Percentiles rank a stretch among this genome's conserved stretches.
These are phyloP conservation scores for Cenococcum geophilum DNA, from an alignment of 495 filamentous ascomycete genomes.

Conservation along the genomic window DNA sequence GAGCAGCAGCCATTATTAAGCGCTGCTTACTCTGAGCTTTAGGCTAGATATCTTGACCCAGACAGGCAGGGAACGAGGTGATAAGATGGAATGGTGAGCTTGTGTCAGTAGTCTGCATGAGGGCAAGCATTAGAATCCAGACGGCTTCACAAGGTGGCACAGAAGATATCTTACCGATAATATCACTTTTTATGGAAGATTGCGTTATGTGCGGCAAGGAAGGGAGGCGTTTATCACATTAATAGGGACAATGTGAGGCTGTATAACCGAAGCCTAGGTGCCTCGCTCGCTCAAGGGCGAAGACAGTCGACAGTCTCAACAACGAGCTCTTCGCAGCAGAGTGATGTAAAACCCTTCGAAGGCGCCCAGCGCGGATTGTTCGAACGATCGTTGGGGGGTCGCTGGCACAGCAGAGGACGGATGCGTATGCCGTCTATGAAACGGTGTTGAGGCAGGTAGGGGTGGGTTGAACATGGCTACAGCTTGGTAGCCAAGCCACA, in stretches of 20 bases:
- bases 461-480: neutral
- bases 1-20: constrained; percentile 54
- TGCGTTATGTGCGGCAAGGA: neutral
- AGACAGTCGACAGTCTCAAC: neutral
- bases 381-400: neutral
- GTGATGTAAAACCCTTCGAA: neutral
- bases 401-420: neutral
- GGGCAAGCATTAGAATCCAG: neutral
- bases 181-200: neutral
- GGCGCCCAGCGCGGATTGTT: constrained; percentile 1
- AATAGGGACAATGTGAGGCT: neutral
- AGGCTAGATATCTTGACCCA: neutral
- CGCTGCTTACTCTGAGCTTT: constrained; percentile 8
- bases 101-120: neutral
- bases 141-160: neutral
- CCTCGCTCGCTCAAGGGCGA: neutral
- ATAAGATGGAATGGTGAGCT: neutral
- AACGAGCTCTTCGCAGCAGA: neutral
- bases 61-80: neutral
- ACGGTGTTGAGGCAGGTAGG: neutral
- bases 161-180: constrained; percentile 5
- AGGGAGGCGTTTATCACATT: neutral
- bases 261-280: neutral
- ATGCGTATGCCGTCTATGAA: neutral
- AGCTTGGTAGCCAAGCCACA: neutral